A percentile compares a stretch with the other conserved stretches of the same genome.
These are phyloP conservation scores for Dipodascopsis tothii DNA, from an alignment of 805 yeast species.

Conservation along the genomic window DNA sequence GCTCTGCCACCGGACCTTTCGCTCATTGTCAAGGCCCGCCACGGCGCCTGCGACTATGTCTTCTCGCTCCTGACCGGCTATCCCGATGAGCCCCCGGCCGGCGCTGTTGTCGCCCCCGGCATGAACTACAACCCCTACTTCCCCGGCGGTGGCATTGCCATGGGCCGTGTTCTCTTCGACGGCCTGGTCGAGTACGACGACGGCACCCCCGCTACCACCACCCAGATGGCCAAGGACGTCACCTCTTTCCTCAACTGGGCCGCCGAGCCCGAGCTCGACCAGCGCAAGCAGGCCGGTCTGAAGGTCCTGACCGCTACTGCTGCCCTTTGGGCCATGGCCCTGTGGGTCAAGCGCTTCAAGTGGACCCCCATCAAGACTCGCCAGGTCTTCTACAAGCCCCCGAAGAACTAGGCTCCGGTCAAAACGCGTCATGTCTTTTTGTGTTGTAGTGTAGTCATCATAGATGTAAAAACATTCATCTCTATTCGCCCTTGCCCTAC, in stretches of 20 bases:
- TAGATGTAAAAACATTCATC: too few relatives aligned
- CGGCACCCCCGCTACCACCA: conserved; percentile 96
- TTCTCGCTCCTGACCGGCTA: conserved; percentile 94
- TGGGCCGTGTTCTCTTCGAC: conserved; percentile 97
- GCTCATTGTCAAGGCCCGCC: conserved; percentile 95
- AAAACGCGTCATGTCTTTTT: neutral
- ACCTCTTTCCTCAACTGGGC: conserved; percentile 95
- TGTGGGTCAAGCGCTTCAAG: conserved; percentile 95
- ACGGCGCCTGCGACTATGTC: conserved; percentile 94
- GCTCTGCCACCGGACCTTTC: conserved; percentile 98
- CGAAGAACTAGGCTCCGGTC: conserved; percentile 41
- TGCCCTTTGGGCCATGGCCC: conserved; percentile 68
- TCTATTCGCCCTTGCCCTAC: too few relatives aligned
- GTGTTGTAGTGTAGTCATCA: neutral
- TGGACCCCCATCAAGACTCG: conserved; percentile 95
- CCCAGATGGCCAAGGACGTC: conserved; percentile 99
- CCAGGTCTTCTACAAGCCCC: conserved; percentile 88
- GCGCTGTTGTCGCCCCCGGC: conserved; percentile 87
- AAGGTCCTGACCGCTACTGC: conserved; percentile 80
- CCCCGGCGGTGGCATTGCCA: conserved; percentile 99
- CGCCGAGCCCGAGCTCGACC: conserved; percentile 96
- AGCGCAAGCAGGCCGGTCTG: conserved; percentile 92
- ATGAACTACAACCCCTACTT: conserved; percentile 98
- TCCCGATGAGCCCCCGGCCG: conserved; percentile 98
- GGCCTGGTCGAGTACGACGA: conserved; percentile 97